Base-by-base conservation (phyloP, 2,329 filamentous ascomycete species). In the Microcyclosporella mali region DNA sequence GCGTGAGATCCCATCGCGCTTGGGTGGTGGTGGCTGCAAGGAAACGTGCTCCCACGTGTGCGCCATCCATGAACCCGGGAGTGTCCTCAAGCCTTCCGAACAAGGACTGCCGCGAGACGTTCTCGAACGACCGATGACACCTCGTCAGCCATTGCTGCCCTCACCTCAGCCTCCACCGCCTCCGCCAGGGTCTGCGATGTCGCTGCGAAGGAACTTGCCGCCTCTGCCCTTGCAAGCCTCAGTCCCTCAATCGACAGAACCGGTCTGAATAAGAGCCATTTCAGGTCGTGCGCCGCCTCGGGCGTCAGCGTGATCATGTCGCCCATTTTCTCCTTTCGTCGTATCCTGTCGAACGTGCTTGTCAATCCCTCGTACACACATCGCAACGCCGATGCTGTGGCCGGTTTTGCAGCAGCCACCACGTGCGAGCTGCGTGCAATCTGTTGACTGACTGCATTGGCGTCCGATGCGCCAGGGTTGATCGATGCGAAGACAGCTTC, bases 401-500 rank as follows among this genome's bases (percentile, higher is more conserved):
- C 43, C 2, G 41, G 40, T 37, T 47, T 41, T 16, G 41, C 41
- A 9, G 34, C 30, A 17, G 52, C 56, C 38, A 55, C 48, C 27
- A 45, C 46, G 41, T 45, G 45, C 10, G 53, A 21, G 8, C 49
- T 44, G 28, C 45, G 52, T 35, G 46, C 40, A 12, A 54, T 10
- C 15, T 49, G 46, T 21, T 40, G 36, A 32, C 27, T 34, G n/a
- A 60, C 40, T 12, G 37, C 35, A 4, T 42, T 43, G 15, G 43
- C 49, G 21, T 51, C 46, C 31, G 47, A 41, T 14, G 48, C 41
- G 14, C 43, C 36, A 17, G 57, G 53, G 43, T 62, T 62, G 49
- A 62, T 49, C 6, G 58, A 57, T 28, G 52, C 54, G 46, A 61
- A 51, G 17, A 60, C 42, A 37, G 53, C 51, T 46, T 61, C 57